Base-by-base conservation (phyloP, 2,329 filamentous ascomycete genomes). In the Xylaria sp. region DNA sequence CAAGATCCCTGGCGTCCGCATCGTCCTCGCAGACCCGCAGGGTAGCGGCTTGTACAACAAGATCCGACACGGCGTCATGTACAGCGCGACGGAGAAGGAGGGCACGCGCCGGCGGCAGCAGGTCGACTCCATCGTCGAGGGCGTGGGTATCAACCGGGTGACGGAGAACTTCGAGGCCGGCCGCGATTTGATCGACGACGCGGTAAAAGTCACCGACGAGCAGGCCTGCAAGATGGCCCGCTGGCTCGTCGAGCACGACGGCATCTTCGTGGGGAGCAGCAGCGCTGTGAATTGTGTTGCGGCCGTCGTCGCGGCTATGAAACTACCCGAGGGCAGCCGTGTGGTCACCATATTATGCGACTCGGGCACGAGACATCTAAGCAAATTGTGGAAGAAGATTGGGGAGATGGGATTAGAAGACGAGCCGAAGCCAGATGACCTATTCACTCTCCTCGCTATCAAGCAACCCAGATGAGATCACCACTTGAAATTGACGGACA, bases 241-340 rank as follows among this genome's bases (percentile, higher is more conserved):
- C 70, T 98, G 94, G 93, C 82, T 99, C 46, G 95, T 97, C 9
- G 94, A 98, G 81, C 91, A 94, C 71, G 96, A 99, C 79, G 96
- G 96, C 8, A 90, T 99, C 61, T 99, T 99, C 76, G 86, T 94
- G 46, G 97, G 96, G 9, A 97, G 94, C 78, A 97, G 93, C 78
- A 97, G 92, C 79, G 92, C 94, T n/a, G 95, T 99, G 60, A 99
- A 99, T 79, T 97, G 94, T 85, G 91, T 93, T 48, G 93, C 92
- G 4, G 91, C 93, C 25, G 90, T 92, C 10, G 86, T 86, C 59
- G 85, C 90, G 4, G 92, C 92, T 30, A 85, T 90, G 77, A 82
- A 83, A 48, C 81, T 94, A 69, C 87, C 87, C 4, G 78, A 81
- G 61, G 86, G 84, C 15, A 91, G 90, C 67, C 85, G 84, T 36